phyloP scores from a whole-genome alignment of 2,329 filamentous ascomycete species.

The Didymella glomerata region DNA sequence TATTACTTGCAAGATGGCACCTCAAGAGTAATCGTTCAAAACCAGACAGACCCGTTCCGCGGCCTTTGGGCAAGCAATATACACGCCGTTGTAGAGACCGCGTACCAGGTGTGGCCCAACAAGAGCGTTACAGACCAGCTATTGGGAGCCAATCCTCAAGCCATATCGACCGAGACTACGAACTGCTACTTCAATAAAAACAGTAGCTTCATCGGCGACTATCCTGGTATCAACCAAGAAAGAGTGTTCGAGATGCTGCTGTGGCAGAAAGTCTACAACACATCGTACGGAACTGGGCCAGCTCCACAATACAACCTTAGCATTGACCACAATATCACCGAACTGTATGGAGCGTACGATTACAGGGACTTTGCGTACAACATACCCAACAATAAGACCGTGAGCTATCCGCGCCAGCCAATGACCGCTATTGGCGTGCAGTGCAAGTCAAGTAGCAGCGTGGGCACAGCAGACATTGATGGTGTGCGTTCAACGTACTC shows the following conservation, averaged over 20 bases:
- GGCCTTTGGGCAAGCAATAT: not conserved
- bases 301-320: not conserved
- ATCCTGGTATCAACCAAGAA: constrained; percentile 4
- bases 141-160: not conserved
- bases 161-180: not conserved
- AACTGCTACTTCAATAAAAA: constrained; percentile 3
- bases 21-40: not conserved
- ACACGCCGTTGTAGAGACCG: not conserved
- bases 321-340: constrained; percentile 7
- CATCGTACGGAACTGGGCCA: not conserved
- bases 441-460: constrained; percentile 21
- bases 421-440: constrained; percentile 22
- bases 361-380: not conserved
- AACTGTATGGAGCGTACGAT: constrained; percentile 2
- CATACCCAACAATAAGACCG: constrained; percentile 4
- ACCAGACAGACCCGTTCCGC: not conserved
- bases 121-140: not conserved
- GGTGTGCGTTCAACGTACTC: constrained; percentile 19
- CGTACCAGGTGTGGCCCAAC: not conserved
- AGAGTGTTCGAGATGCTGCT: not conserved
- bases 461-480: constrained; percentile 18
- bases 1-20: not conserved
- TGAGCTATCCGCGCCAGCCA: not conserved
- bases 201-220: not conserved
- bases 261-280: constrained; percentile 3